Conservation (phyloP, 768 basidiomycete species). For the Hypholoma sublateritium region DNA sequence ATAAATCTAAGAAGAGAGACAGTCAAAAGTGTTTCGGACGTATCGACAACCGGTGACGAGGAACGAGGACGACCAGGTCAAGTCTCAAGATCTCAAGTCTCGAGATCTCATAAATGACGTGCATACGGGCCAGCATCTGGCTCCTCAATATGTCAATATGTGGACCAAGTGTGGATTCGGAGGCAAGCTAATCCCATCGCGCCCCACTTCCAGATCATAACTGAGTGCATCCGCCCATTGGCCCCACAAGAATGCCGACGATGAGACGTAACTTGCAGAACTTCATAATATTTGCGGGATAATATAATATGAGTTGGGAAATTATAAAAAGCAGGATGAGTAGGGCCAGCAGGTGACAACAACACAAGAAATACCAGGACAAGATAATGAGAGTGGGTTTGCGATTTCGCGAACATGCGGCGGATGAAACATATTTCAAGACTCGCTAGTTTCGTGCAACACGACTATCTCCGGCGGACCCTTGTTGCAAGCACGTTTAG, state of each 20-base stretch:
- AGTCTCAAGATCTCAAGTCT: too few species aligned
- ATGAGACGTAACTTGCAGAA: not conserved
- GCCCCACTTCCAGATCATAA: too few species aligned
- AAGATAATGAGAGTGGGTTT: too few species aligned
- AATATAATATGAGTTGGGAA: not conserved
- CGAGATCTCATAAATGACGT: not conserved
- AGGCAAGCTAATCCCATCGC: too few species aligned
- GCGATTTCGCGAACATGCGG: too few species aligned
- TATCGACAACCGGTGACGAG: not conserved
- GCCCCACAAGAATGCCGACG: not conserved
- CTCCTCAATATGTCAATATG: too few species aligned
- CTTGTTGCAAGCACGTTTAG: constrained; percentile 32
- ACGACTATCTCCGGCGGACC: constrained; percentile 28
- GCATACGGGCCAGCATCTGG: not conserved
- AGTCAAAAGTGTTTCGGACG: not conserved
- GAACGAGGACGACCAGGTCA: not conserved
- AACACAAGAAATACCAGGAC: too few species aligned
- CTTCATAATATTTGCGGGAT: not conserved
- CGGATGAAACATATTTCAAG: not conserved
- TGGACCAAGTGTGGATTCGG: too few species aligned
- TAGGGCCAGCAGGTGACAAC: not conserved
- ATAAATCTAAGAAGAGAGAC: not conserved
- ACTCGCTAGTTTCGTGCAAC: constrained; percentile 23
- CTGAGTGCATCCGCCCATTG: not conserved
- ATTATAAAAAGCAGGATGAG: not conserved